These are phyloP conservation scores for Candida tallmaniae DNA, from an alignment of 805 yeast genomes.

Conservation along the genomic window DNA sequence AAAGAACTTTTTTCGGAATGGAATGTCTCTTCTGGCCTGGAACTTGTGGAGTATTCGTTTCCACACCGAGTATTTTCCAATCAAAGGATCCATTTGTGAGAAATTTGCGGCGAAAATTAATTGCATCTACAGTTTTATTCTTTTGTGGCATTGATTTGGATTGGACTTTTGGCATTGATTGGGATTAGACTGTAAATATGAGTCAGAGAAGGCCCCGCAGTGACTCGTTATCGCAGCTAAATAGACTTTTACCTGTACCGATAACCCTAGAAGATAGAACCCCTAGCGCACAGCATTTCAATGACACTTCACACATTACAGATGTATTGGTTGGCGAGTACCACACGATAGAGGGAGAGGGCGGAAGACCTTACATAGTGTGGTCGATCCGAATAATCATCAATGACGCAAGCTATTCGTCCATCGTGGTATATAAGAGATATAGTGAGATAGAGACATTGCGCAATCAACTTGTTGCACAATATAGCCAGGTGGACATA, in stretches of 20 bases:
- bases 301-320: constrained; percentile 29
- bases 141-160: too few relatives aligned
- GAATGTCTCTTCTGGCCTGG: constrained; percentile 58
- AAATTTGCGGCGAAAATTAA: too few relatives aligned
- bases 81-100: constrained; percentile 46
- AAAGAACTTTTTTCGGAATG: constrained; percentile 66
- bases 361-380: constrained; percentile 32
- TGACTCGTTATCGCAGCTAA: constrained; percentile 21
- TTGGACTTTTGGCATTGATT: not conserved
- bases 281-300: constrained; percentile 13
- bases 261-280: constrained; percentile 25
- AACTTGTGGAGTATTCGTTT: constrained; percentile 51
- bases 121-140: too few relatives aligned
- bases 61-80: constrained; percentile 44
- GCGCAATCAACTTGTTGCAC: constrained; percentile 34
- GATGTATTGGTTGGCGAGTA: constrained; percentile 40
- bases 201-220: constrained; percentile 9
- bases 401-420: constrained; percentile 33
- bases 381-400: constrained; percentile 37
- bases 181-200: constrained; percentile 1
- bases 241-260: constrained; percentile 34
- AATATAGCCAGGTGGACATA: constrained; percentile 39
- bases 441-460: constrained; percentile 61
- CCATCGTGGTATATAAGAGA: constrained; percentile 50
- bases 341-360: constrained; percentile 35